These are phyloP conservation scores for Xylaria sp. DNA, from an alignment of 2,329 filamentous ascomycete species.

Conservation along the genomic window DNA sequence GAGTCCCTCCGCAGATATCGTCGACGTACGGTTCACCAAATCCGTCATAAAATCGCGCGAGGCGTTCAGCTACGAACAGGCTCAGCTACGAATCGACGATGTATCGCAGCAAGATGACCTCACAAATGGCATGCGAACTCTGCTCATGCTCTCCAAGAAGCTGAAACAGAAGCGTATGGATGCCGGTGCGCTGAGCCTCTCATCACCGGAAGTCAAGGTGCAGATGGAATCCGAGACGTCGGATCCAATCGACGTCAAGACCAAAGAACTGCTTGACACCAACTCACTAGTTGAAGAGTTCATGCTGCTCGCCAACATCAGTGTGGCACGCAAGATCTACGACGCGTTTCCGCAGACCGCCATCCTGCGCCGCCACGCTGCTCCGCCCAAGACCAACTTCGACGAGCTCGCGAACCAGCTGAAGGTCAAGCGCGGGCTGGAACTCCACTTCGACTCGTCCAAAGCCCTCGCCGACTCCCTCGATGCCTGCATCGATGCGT, in stretches of 20 bases:
- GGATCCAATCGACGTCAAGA: slow-evolving; percentile 95
- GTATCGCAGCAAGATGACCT: slow-evolving; percentile 86
- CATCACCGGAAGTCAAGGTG: slow-evolving; percentile 97
- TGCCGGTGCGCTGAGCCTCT: slow-evolving; percentile 92
- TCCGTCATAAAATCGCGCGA: slow-evolving; percentile 97
- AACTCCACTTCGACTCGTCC: slow-evolving; percentile 85
- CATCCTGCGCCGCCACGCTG: slow-evolving; percentile 88
- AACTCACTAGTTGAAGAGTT: slow-evolving; percentile 99
- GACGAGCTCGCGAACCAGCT: slow-evolving; percentile 93
- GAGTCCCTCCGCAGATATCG: slow-evolving; percentile 83
- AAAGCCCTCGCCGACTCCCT: slow-evolving; percentile 94
- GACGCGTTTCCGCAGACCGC: slow-evolving; percentile 94
- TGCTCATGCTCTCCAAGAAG: slow-evolving; percentile 90
- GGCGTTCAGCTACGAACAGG: slow-evolving; percentile 97
- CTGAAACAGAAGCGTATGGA: slow-evolving; percentile 96
- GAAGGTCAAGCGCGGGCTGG: slow-evolving; percentile 83
- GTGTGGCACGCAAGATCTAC: slow-evolving; percentile 90
- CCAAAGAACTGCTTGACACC: slow-evolving; percentile 91
- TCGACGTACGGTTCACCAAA: slow-evolving; percentile 90
- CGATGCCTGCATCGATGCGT: slow-evolving; percentile 81
- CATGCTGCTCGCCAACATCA: slow-evolving; percentile 98
- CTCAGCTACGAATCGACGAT: slow-evolving; percentile 94
- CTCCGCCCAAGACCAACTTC: slow-evolving; percentile 95
- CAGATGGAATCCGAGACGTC: slow-evolving; percentile 96
- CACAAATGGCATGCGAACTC: slow-evolving; percentile 86